Base-by-base conservation (phyloP, 2,329 filamentous ascomycete genomes). In the Pleomassaria siparia region DNA sequence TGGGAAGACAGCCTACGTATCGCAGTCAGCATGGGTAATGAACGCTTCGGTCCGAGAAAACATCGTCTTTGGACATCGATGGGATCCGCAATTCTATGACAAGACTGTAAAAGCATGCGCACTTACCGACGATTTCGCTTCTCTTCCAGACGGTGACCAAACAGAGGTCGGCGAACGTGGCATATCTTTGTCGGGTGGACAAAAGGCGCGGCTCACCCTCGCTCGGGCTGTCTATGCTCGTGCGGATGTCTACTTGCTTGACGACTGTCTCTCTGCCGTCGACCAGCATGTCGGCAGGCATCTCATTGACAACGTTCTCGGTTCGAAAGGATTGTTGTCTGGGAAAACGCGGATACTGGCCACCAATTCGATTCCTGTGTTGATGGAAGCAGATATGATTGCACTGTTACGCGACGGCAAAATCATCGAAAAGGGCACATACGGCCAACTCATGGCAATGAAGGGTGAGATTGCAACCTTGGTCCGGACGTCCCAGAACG, bases 41-140 rank as follows among this genome's bases (percentile, higher is more conserved):
- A 99, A 99, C 66, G 94, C 94, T 8, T 95, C 89, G 24, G 91
- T 99, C 47, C 89, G 91, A 61, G 94, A 99, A 66, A 99, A 99
- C 66, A 96, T 99, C 59, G 80, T 96, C 4, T 99, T 99, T 64
- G 94, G 94, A 1, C 91, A 99, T 72, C 86, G 89, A 39, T 96
- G 88, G 78, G 92, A 99, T 71, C 86, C 91, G 4, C 81, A 86
- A 24, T 99, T 99, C 72, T 99, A 99, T 73, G 89, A 97, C 46
- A 86, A 88, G 63, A 96, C 92, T 0, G 80, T 99, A 42, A 86
- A 89, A 66, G 92, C 94, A 32, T 99, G 95, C 69, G 94, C 94
- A 37, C 78, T 99, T 26, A 66, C 87, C 5, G 91, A 96, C 57
- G 94, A 99, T 67, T 96, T 99, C 72, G 82, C 85, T 39, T 90